Evolutionary conservation across 306 rosid species (phyloP).

Genomic region (Acmispon strigosus): DNA sequence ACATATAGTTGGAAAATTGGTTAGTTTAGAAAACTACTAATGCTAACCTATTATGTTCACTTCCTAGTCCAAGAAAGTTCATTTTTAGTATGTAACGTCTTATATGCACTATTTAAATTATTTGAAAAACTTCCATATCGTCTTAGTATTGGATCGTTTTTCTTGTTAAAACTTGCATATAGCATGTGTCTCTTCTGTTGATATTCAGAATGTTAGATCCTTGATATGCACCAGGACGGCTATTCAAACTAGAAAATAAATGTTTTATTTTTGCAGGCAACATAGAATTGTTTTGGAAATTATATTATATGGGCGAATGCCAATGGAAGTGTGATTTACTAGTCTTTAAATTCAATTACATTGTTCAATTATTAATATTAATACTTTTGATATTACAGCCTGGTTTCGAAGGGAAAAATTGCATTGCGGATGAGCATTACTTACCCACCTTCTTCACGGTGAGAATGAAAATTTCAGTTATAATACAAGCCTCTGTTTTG

Average conservation of each 20-base stretch:
- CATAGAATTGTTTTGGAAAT: background rate
- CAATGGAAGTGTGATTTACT: background rate
- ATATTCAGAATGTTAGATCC: background rate
- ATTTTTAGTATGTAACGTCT: background rate
- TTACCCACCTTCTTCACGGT: conserved; percentile 88
- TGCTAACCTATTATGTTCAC: background rate
- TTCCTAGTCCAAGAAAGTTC: background rate
- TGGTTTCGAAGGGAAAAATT: conserved; percentile 80
- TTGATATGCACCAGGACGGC: background rate
- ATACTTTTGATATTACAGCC: conserved; percentile 57
- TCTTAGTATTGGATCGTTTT: background rate
- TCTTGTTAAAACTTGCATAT: background rate
- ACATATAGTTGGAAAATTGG: too few species aligned
- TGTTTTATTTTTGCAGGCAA: background rate
- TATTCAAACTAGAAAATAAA: background rate
- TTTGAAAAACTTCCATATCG: background rate
- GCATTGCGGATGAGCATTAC: conserved; percentile 97
- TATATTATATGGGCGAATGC: background rate
- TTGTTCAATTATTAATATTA: conserved; percentile 11
- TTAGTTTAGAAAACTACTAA: too few species aligned
- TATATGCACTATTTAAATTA: background rate
- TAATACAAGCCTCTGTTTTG: background rate
- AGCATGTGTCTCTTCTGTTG: background rate
- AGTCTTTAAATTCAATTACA: background rate
- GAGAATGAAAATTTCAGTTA: conserved; percentile 38